Evolutionary conservation across 306 rosid species (phyloP).

Genomic region (Macrotyloma uniflorum): DNA sequence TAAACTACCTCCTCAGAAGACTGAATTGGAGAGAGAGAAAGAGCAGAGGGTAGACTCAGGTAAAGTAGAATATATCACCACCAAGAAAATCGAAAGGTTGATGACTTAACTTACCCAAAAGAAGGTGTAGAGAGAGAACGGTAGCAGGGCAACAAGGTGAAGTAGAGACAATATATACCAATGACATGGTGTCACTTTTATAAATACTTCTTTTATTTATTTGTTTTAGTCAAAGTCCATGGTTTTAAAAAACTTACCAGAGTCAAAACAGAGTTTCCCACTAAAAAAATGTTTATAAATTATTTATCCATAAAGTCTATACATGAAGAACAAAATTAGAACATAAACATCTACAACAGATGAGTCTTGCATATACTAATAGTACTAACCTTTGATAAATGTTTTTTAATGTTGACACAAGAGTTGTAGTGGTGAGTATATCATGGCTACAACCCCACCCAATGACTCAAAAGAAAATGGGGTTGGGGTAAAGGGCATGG

Average conservation of each 20-base stretch:
- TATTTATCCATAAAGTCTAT: no score
- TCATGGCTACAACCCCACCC: slow-evolving; percentile 32
- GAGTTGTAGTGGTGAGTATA: slow-evolving; percentile 1
- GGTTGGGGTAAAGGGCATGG: slow-evolving; percentile 25
- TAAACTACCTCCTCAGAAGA: slow-evolving; percentile 42
- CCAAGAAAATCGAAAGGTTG: slow-evolving; percentile 43
- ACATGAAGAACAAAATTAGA: no score
- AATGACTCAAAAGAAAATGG: slow-evolving; percentile 12
- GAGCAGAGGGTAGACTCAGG: slow-evolving; percentile 37
- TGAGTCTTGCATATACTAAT: neutral
- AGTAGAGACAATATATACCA: slow-evolving; percentile 33
- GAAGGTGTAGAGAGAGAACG: slow-evolving; percentile 39
- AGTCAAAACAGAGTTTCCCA: neutral
- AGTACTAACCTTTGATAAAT: neutral
- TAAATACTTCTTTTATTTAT: neutral
- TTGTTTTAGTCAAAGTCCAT: neutral
- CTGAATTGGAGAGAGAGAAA: slow-evolving; percentile 38
- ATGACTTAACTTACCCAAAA: slow-evolving; percentile 59
- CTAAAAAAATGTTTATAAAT: no score
- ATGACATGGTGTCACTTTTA: slow-evolving; percentile 31
- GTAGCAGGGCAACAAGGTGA: slow-evolving; percentile 35
- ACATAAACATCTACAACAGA: neutral
- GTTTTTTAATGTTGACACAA: neutral
- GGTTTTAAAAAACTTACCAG: neutral
- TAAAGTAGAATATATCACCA: slow-evolving; percentile 39